These are phyloP conservation scores for Hordeum pubiflorum DNA, from an alignment of 202 grass and related monocot species.

Conservation along the genomic window DNA sequence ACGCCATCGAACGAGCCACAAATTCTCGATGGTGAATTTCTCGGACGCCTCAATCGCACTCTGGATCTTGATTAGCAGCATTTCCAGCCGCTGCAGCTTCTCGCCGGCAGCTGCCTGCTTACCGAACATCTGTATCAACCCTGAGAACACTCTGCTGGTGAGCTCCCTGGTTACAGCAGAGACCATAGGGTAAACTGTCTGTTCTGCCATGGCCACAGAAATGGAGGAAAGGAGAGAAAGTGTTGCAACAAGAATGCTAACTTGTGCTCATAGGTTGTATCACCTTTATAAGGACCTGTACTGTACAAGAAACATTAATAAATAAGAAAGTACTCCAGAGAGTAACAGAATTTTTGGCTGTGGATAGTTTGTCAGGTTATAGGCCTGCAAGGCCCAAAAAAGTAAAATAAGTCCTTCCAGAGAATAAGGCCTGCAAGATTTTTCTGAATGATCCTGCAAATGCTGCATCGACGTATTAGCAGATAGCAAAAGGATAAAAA, in stretches of 20 bases:
- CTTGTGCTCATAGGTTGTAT: not conserved
- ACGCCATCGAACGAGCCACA: slow-evolving; percentile 4
- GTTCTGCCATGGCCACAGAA: slow-evolving; percentile 3
- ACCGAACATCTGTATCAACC: not conserved
- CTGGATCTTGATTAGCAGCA: not conserved
- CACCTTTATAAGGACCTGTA: not conserved
- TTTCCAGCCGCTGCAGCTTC: slow-evolving; percentile 19
- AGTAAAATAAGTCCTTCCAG: too few relatives aligned
- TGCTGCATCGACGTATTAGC: not conserved
- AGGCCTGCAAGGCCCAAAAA: not conserved
- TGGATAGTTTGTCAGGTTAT: too few relatives aligned
- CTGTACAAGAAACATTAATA: not conserved
- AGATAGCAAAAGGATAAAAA: not conserved
- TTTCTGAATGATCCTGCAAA: not conserved
- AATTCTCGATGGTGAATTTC: not conserved
- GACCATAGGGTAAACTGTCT: not conserved
- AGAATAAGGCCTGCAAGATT: not conserved
- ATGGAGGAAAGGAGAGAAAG: not conserved
- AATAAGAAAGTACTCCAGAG: not conserved
- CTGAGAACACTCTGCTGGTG: not conserved
- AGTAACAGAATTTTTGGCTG: not conserved
- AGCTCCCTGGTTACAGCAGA: slow-evolving; percentile 8
- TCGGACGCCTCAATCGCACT: not conserved
- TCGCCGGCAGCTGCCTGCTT: not conserved
- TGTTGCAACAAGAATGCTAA: not conserved